Base-by-base conservation (phyloP, 257 asterid species). In the Plantago elongata region DNA sequence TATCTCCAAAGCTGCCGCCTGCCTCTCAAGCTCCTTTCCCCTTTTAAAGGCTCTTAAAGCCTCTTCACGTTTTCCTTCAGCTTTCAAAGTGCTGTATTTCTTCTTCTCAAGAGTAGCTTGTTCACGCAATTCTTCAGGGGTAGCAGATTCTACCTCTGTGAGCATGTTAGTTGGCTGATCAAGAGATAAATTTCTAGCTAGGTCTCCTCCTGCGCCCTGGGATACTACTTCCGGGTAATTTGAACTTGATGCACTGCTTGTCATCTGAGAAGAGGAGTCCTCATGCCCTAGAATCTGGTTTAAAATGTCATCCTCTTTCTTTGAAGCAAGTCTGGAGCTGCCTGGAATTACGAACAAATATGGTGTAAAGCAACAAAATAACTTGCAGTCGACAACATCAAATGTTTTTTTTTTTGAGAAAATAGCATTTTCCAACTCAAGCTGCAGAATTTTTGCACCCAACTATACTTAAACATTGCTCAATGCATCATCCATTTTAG, bases 11-110 rank as follows among this genome's bases (percentile, higher is more conserved):
- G 96, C 90, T 48, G 66, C 94, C 72, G 99, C 99, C 70, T 84
- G 94, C 78, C 94, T 83, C 75, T 93, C 99, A 38, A 89, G 96
- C 77, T 93, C 99, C 72, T 93, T 93, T 29, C 94, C 99, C 76
- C 71, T 79, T 77, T 93, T 93, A 64, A 82, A 93, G 61, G 94
- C 96, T 72, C 65, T 77, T 17, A 89, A 67, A 45, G 99, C 97
- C 75, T 89, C 96, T 69, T 93, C 99, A 29, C 95, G 68, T 73
- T 93, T 93, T 62, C 99, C 99, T 80, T 84, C 88, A 17, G 91
- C 80, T 78, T 87, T 89, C 64, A 89, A 74, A 61, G 86, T 81
- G 79, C 69, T 84, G 63, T 87, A 73, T 57, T 77, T 85, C 64
- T 82, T 80, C 84, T 93, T 93, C 72, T 93, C 96, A 54, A 72